Conservation (phyloP, 2,329 filamentous ascomycete genomes). For the Cladosporium phlei region DNA sequence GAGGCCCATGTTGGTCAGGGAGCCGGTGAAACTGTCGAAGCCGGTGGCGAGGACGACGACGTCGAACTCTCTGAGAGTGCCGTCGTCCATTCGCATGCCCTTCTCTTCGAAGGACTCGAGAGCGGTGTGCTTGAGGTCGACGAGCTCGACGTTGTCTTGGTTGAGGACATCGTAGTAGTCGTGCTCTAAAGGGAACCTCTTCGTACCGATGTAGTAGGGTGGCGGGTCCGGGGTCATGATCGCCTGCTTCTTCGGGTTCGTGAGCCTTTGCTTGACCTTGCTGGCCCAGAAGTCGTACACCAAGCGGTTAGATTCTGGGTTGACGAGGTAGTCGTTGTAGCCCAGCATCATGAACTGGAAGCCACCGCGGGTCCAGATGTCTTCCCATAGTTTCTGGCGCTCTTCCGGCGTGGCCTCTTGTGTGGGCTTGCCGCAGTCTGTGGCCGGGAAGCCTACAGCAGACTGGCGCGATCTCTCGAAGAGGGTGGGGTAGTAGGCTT, state of each 20-base stretch:
- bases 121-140: constrained; percentile 39
- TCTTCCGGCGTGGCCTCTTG: constrained; percentile 28
- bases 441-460: constrained; percentile 45
- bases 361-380: constrained; percentile 34
- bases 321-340: constrained; percentile 35
- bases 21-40: constrained; percentile 39
- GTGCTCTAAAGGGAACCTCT: constrained; percentile 42
- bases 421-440: constrained; percentile 47
- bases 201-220: constrained; percentile 41
- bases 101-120: constrained; percentile 40
- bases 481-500: constrained; percentile 41
- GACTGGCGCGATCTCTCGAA: constrained; percentile 35
- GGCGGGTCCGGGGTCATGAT: constrained; percentile 40
- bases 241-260: constrained; percentile 40
- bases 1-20: constrained; percentile 34
- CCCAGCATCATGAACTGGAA: constrained; percentile 40
- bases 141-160: constrained; percentile 37
- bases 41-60: constrained; percentile 43
- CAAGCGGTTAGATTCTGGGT: constrained; percentile 36
- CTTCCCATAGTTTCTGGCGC: constrained; percentile 39
- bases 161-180: constrained; percentile 46
- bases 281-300: constrained; percentile 44
- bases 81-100: constrained; percentile 40
- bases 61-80: constrained; percentile 39
- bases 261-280: constrained; percentile 38